A percentile compares a stretch with the other conserved stretches of the same genome.
phyloP scores from a whole-genome alignment of 805 yeast genomes.

The Kluyveromyces siamensis region DNA sequence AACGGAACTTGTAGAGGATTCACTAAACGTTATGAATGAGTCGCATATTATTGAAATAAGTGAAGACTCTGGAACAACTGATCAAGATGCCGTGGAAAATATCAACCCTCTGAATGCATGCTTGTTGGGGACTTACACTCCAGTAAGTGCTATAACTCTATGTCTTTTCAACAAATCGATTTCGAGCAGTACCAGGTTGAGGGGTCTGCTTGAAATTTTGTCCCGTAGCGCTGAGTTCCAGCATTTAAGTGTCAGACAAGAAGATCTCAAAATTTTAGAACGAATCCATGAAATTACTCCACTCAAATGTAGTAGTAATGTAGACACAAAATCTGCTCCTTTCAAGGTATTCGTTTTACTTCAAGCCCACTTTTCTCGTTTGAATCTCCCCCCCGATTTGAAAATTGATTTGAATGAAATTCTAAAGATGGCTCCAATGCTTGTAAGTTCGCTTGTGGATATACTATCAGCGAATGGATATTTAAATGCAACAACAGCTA shows the following conservation, averaged over 20 bases:
- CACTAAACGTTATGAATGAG: constrained; percentile 53
- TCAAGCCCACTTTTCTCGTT: constrained; percentile 74
- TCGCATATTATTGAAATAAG: constrained; percentile 53
- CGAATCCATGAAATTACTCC: constrained; percentile 56
- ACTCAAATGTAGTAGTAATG: constrained; percentile 35
- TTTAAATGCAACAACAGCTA: constrained; percentile 66
- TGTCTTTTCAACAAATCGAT: constrained; percentile 45
- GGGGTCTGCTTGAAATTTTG: constrained; percentile 54
- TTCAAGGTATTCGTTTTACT: constrained; percentile 66
- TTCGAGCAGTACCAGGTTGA: constrained; percentile 46
- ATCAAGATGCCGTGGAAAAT: constrained; percentile 27
- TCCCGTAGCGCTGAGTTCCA: constrained; percentile 70
- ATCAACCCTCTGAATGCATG: constrained; percentile 62
- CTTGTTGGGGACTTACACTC: constrained; percentile 66
- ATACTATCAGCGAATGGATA: constrained; percentile 71
- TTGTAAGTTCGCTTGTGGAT: constrained; percentile 66
- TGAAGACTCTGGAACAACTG: constrained; percentile 25
- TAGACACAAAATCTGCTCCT: constrained; percentile 38
- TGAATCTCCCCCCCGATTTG: constrained; percentile 53
- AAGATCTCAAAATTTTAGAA: constrained; percentile 43
- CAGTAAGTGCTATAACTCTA: constrained; percentile 58
- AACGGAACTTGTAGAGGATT: constrained; percentile 72
- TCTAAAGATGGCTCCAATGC: constrained; percentile 37
- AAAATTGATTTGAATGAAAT: constrained; percentile 46
- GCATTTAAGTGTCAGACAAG: constrained; percentile 47